Evolutionary conservation across 306 rosid species (phyloP).

Genomic region (Myrica gale): DNA sequence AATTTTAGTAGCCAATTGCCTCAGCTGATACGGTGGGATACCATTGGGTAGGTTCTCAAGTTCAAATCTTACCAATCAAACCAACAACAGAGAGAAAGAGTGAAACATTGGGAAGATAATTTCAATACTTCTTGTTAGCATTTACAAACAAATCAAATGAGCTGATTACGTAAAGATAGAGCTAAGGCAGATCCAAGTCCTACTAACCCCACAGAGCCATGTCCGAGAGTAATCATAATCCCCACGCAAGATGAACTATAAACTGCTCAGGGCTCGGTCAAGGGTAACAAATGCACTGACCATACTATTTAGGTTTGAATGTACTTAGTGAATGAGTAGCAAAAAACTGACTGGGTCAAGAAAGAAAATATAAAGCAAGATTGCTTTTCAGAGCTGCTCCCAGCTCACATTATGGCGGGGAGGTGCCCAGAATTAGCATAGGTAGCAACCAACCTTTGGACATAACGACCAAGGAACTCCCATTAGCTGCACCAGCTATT

Average conservation of each 20-base stretch:
- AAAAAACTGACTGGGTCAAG: neutral
- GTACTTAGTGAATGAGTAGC: neutral
- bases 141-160: neutral
- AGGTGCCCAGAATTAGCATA: neutral
- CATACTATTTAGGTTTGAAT: neutral
- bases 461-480: constrained; percentile 95
- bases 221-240: neutral
- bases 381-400: neutral
- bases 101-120: neutral
- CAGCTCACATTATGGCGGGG: no score
- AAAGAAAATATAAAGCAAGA: constrained; percentile 12
- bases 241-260: neutral
- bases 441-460: constrained; percentile 66
- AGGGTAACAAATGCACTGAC: neutral
- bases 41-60: neutral
- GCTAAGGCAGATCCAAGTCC: neutral
- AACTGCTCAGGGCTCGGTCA: neutral
- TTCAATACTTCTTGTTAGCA: neutral
- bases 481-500: constrained; percentile 82
- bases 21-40: neutral
- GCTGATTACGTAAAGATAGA: neutral
- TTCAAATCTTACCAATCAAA: neutral
- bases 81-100: no score
- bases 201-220: neutral
- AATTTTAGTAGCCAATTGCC: neutral